These are phyloP conservation scores for Smittium culicis DNA, from an alignment of 371 early-diverging fungal genomes.

Conservation along the genomic window DNA sequence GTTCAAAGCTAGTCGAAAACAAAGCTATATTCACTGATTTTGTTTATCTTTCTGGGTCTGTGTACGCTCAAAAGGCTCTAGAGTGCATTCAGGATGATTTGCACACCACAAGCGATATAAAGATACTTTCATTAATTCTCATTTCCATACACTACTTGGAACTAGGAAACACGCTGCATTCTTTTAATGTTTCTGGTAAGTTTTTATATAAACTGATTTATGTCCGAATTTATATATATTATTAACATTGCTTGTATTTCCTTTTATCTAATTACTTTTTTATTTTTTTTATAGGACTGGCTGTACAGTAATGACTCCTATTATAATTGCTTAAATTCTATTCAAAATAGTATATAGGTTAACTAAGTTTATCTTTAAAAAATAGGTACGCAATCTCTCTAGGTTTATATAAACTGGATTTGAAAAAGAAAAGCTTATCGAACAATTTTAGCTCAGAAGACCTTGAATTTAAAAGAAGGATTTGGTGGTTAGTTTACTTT, in stretches of 20 bases:
- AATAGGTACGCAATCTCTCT: neutral
- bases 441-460: neutral
- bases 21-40: neutral
- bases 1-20: neutral
- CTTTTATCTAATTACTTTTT: no score
- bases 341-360: no score
- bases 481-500: neutral
- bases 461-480: neutral
- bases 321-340: no score
- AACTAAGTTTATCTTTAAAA: no score
- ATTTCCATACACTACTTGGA: neutral
- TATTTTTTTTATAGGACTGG: no score
- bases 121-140: neutral
- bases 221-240: no score
- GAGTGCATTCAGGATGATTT: neutral
- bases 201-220: neutral
- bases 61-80: neutral
- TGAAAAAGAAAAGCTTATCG: neutral
- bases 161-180: neutral
- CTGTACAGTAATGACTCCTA: no score
- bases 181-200: neutral
- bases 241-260: no score
- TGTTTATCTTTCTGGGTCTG: neutral
- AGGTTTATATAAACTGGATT: neutral
- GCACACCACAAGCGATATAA: neutral